Evolutionary conservation across 2,329 filamentous ascomycete genomes (phyloP), one percentile per base, ranked within the genome.

Genomic region (Colletotrichum viniferum): DNA sequence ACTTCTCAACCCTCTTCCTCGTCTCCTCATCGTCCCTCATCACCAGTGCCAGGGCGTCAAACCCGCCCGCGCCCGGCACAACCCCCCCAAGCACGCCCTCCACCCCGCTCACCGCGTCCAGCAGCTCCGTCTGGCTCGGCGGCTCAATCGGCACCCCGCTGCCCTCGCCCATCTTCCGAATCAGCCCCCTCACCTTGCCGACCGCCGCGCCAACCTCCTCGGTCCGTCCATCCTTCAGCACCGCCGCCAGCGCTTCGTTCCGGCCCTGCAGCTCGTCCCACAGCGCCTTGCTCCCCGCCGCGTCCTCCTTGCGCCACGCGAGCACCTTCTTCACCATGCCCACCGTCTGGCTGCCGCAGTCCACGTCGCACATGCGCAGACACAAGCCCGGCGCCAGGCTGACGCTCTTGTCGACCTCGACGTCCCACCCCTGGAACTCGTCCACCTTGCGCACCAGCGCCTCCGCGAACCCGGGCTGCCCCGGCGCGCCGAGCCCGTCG

Each of bases 301-400:
- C 85, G 24, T 95, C 91, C 63, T 89, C 85, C 65, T 91, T 90
- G 67, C 94, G 89, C 97, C 97, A 99, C 36, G 90, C 90, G 4
- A 98, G 88, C 16, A 99, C 95, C 82, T 95, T 91, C 86, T 96
- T 98, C 48, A 98, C 97, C 97, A 99, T 98, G 16, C 95, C 91
- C 0, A 98, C 96, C 9, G 96, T 98, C 86, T 98, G 92, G 64
- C 94, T 96, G 36, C 97, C 97, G 82, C 96, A 98, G 82, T 97
- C 95, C 8, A 99, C 97, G 82, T 99, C 97, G 81, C 96, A 98
- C 93, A 99, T 97, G 76, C 97, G 91, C 78, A 98, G 88, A 28
- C 94, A 90, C 78, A 98, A 86, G 1, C 95, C 95, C 1, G 84
- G 80, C 0, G 96, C 96, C 74, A 98, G 88, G 76, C 88, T 89